Conservation (phyloP, 768 basidiomycete genomes). For the Flagelloscypha sp. region DNA sequence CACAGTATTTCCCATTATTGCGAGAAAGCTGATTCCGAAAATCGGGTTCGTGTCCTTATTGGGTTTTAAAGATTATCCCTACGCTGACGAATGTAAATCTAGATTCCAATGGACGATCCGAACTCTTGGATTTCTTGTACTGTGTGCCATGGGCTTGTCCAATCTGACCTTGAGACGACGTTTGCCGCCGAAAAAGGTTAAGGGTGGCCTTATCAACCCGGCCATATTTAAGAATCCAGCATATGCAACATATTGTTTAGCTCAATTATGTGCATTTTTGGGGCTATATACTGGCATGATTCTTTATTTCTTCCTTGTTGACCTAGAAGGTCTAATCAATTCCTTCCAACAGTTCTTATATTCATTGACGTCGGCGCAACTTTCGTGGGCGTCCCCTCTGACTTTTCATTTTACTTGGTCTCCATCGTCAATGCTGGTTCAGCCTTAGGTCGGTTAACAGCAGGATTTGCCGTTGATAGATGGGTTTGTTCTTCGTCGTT, state of each 20-base stretch:
- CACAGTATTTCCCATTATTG: slow-evolving; percentile 50
- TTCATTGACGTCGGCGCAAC: slow-evolving; percentile 50
- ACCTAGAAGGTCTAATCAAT: neutral
- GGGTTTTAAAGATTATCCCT: neutral
- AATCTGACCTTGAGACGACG: slow-evolving; percentile 42
- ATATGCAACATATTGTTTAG: slow-evolving; percentile 33
- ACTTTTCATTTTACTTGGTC: slow-evolving; percentile 50
- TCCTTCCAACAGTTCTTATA: slow-evolving; percentile 33
- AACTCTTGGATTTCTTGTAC: slow-evolving; percentile 50
- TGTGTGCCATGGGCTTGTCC: slow-evolving; percentile 37
- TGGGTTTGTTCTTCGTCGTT: slow-evolving; percentile 33
- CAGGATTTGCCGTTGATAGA: slow-evolving; percentile 42
- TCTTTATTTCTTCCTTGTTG: slow-evolving; percentile 1
- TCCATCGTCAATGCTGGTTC: slow-evolving; percentile 56
- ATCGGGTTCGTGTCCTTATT: slow-evolving; percentile 43
- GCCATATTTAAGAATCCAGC: slow-evolving; percentile 27
- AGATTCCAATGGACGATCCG: slow-evolving; percentile 70
- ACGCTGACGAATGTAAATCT: neutral
- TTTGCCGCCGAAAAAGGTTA: slow-evolving; percentile 40
- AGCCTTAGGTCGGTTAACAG: slow-evolving; percentile 42
- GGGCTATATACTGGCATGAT: slow-evolving; percentile 52
- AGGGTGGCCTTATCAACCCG: slow-evolving; percentile 48
- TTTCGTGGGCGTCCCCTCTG: slow-evolving; percentile 32
- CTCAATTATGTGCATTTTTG: slow-evolving; percentile 42
- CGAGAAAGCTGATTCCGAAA: slow-evolving; percentile 40